These are phyloP conservation scores for Licmophora abbreviata DNA, from an alignment of 108 stramenopile genomes.

Conservation along the genomic window DNA sequence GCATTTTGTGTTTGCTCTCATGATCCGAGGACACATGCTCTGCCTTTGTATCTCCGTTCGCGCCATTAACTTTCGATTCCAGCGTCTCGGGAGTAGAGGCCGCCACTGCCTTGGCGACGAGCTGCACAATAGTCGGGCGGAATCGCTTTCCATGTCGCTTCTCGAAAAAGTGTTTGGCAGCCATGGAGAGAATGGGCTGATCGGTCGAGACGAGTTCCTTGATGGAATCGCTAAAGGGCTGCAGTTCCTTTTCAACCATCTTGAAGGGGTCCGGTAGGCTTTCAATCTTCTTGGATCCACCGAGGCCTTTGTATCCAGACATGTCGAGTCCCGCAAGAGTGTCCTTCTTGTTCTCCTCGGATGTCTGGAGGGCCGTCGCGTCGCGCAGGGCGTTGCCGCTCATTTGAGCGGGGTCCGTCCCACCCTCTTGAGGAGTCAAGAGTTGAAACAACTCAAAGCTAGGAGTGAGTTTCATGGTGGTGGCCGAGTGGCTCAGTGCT, in stretches of 20 bases:
- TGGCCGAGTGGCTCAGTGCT: conserved; percentile 71
- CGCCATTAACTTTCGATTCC: conserved; percentile 4
- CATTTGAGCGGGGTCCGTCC: conserved; percentile 33
- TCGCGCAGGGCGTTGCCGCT: conserved; percentile 71
- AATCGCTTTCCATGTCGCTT: conserved; percentile 95
- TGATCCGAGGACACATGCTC: too few species aligned
- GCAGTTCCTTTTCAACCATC: conserved; percentile 86
- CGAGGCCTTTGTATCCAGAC: conserved; percentile 42
- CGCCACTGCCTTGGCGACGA: conserved; percentile 85
- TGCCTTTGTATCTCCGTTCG: conserved; percentile 5
- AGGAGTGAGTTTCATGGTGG: conserved; percentile 82
- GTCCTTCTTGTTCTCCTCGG: conserved; percentile 29
- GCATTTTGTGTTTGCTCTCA: background rate
- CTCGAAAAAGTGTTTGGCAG: conserved; percentile 97
- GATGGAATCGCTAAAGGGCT: conserved; percentile 91
- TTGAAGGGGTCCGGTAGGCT: conserved; percentile 79
- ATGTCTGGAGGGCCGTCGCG: conserved; percentile 37
- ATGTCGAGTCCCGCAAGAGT: conserved; percentile 48
- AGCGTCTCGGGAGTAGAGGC: conserved; percentile 46
- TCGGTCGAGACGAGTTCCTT: conserved; percentile 94
- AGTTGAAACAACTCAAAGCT: conserved; percentile 81
- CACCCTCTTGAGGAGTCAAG: conserved; percentile 67
- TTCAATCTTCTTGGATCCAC: conserved; percentile 54
- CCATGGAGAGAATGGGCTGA: conserved; percentile 94
- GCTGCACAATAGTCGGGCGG: conserved; percentile 91